Base-by-base conservation (phyloP, 169 alveolate species). In the Cryptosporidium andersoni region DNA sequence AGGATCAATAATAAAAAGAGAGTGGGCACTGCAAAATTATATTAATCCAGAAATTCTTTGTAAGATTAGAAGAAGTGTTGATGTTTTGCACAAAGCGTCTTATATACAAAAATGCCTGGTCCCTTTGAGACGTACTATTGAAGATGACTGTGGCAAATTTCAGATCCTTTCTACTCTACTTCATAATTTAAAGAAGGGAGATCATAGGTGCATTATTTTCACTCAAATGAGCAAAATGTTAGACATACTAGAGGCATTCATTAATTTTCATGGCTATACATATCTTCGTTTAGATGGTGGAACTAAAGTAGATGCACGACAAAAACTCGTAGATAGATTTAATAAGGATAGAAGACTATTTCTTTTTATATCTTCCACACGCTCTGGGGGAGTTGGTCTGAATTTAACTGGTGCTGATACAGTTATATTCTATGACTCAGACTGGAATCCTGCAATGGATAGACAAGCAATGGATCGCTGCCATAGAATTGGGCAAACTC, bases 391-490 rank as follows among this genome's bases (percentile, higher is more conserved):
- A 42, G 96, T 98, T 36, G 99, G 99, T 2, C 88, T 98, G 11
- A 98, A 98, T 88, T 90, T 98, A 53, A 98, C 99, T 1, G 99
- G 99, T 9, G 99, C 99, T 1, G 99, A 98, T 90, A 94, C 98
- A 1, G 99, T 98, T 9, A 96, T 98, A 64, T 97, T 98, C 90
- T 98, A 97, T 91, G 99, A 98, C 81, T 96, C 99, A 0, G 99
- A 96, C 90, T 98, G 99, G 99, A 98, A 98, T 88, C 99, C 99
- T 4, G 99, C 99, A 4, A 97, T 98, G 98, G 99, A 98, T 90
- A 93, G 97, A 68, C 98, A 98, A 88, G 99, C 99, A 2, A 95
- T 97, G 96, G 99, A 98, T 82, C 90, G 99, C 82, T 97, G 99
- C 80, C 99, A 98, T 81, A 82, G 99, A 64, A 98, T 98, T 37